Conservation (phyloP, 345 rosid genomes). For the Arabidopsis arenosa region DNA sequence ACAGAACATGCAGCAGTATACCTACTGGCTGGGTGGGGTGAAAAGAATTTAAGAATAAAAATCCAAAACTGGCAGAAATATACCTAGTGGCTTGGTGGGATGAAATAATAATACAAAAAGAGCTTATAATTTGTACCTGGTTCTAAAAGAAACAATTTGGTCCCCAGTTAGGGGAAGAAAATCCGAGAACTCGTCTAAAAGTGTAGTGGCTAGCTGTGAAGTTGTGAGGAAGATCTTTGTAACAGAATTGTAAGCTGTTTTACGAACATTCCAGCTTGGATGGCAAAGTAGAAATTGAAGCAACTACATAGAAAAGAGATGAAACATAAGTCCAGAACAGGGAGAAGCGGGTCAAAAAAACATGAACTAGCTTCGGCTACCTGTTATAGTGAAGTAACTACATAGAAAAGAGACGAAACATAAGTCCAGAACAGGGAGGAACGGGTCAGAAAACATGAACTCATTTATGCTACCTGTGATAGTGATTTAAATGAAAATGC, state of each 20-base stretch:
- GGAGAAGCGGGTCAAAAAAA: background rate
- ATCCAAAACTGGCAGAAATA: background rate
- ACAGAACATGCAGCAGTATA: background rate
- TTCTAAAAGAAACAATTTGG: conserved; percentile 48
- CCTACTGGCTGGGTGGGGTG: conserved; percentile 5
- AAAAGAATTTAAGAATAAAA: too few relatives aligned
- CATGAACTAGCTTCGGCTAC: conserved; percentile 45
- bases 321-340: conserved; percentile 8
- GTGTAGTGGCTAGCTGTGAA: conserved; percentile 68
- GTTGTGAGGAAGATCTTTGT: conserved; percentile 59
- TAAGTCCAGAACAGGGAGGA: too few relatives aligned
- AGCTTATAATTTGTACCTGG: conserved; percentile 59
- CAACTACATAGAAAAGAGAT: conserved; percentile 57
- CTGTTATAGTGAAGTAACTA: conserved; percentile 31
- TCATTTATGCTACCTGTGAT: conserved; percentile 57
- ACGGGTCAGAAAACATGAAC: too few relatives aligned
- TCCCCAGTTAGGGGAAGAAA: conserved; percentile 68
- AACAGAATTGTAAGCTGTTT: conserved; percentile 61
- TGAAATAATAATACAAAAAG: background rate
- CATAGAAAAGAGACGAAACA: too few relatives aligned
- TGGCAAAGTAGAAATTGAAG: conserved; percentile 73
- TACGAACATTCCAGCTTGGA: conserved; percentile 84
- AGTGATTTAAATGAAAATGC: conserved; percentile 67
- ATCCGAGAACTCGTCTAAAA: conserved; percentile 63
- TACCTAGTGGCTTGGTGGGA: conserved; percentile 15